Evolutionary conservation across 164 flowering plant genomes (phyloP), one percentile per base, ranked within the genome.

Genomic region (Brasenia schreberi): DNA sequence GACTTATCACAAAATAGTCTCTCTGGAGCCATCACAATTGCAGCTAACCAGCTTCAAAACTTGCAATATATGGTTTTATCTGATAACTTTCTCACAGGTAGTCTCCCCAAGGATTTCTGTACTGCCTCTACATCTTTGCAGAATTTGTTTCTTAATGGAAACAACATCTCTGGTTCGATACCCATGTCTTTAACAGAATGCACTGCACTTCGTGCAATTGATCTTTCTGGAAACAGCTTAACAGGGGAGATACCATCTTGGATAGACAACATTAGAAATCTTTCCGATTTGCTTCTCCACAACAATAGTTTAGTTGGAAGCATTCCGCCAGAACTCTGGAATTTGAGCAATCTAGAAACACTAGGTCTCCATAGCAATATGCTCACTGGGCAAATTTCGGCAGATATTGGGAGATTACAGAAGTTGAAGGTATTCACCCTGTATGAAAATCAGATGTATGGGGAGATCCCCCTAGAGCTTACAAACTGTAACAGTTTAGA

Each of bases 381-480:
- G 73, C 67, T 93, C 70, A 79, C 94, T 19, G 96, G 95, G 14
- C 62, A 23, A 16, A 76, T 93, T 64, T 96, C 97, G 0, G 61
- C 16, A 11, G 94, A 90, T 70, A 77, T 90, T 19, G 98, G 95
- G 42, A 90, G 84, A 76, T 68, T 93, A 14, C 81, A 81, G 78
- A 78, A 67, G 69, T 63, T 90, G 67, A 81, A 69, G 23, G 9
- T 59, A 19, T 58, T 91, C 44, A 84, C 82, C 77, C 93, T 94
- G 63, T 91, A 86, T 66, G 93, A 89, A 59, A 90, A 90, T 72
- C 89, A 85, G 77, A 71, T 93, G 84, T 80, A 88, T 10, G 97
- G 96, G 43, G 65, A 11, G 1, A 87, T 93, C 58, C 98, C 98
- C 27, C 70, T 59, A 27, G 96, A 90, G 81, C 49, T 93, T 27